Evolutionary conservation across 257 asterid species (phyloP), one percentile per base, ranked within the genome.

Genomic region (Solanum bulbocastanum): DNA sequence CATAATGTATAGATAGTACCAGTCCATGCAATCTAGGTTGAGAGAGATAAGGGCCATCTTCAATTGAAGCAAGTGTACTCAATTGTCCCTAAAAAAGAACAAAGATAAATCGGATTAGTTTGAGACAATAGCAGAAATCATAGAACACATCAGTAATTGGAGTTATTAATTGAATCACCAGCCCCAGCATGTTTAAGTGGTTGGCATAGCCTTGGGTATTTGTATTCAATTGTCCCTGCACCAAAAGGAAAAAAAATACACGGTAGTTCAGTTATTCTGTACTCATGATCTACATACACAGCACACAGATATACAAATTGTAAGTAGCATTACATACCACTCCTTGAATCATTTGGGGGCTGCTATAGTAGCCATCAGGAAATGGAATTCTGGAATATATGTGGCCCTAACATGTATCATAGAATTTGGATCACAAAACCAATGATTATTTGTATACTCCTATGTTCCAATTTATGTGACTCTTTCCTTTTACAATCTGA

Each of bases 221-320:
- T 25, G 87, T 69, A 85, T 87, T 91, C 79, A 85, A 44, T 37
- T 87, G 89, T 83, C 88, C 92, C 91, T 87, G 83, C 86, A 84
- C 36, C 81, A 12, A 85, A 68, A 60, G 42, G 52, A 39, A 88
- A 66, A n/a, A 33, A 60, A 32, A 15, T 4, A 22, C 22, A 15
- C 65, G 84, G 58, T 46, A 16, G 65, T n/a, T 68, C 33, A 3
- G 44, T 30, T n/a, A 39, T 82, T 11, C 27, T 68, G 83, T 75
- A 44, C 6, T 42, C 33, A 39, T 13, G 52, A 37, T 2, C n/a
- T 40, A 49, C 6, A 22, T 39, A 10, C 23, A 44, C 37, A 36
- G 76, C 37, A 13, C 11, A 58, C 87, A 23, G 35, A 60, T 83
- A 13, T 12, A 33, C 72, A 83, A 58, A 60, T 40, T 3, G n/a